Conservation (phyloP, 2,329 filamentous ascomycete genomes). For the Alternaria gansuensis region DNA sequence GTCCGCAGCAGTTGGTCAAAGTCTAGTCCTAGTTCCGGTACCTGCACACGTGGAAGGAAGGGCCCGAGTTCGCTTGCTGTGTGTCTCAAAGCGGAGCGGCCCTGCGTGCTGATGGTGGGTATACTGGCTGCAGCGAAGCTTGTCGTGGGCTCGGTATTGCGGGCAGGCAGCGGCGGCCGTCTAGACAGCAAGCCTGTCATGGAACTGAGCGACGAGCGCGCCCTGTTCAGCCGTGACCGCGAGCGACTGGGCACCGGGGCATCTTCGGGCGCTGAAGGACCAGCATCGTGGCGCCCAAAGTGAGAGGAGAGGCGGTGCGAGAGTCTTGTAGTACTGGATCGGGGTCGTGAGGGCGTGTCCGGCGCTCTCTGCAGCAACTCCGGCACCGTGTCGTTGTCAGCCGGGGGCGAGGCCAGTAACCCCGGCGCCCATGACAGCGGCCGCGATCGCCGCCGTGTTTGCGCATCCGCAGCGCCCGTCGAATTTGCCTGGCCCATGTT, state of each 20-base stretch:
- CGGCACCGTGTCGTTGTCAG: conserved; percentile 31
- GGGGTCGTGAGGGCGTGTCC: conserved; percentile 30
- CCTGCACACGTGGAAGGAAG: conserved; percentile 44
- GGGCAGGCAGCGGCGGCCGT: conserved; percentile 36
- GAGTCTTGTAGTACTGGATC: conserved; percentile 40
- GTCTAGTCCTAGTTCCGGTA: conserved; percentile 52
- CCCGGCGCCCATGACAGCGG: conserved; percentile 48
- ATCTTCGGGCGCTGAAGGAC: conserved; percentile 35
- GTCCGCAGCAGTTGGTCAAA: conserved; percentile 47
- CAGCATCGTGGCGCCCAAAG: conserved; percentile 44
- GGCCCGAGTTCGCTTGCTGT: conserved; percentile 43
- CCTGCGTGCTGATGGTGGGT: conserved; percentile 27
- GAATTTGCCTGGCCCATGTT: conserved; percentile 54
- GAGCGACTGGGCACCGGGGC: conserved; percentile 32
- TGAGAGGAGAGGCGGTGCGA: conserved; percentile 45
- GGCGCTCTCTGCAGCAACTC: conserved; percentile 31
- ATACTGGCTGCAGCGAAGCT: conserved; percentile 28
- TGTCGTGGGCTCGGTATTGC: conserved; percentile 27
- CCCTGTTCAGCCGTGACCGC: conserved; percentile 46
- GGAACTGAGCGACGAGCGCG: conserved; percentile 51
- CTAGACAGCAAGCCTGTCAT: conserved; percentile 45
- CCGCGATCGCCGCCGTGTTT: conserved; percentile 41
- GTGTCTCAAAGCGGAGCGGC: conserved; percentile 35
- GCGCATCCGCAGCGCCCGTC: conserved; percentile 37
- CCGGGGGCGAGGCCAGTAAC: conserved; percentile 29